These are phyloP conservation scores for Aspergillus eucalypticola DNA, from an alignment of 2,329 filamentous ascomycete species.

Conservation along the genomic window DNA sequence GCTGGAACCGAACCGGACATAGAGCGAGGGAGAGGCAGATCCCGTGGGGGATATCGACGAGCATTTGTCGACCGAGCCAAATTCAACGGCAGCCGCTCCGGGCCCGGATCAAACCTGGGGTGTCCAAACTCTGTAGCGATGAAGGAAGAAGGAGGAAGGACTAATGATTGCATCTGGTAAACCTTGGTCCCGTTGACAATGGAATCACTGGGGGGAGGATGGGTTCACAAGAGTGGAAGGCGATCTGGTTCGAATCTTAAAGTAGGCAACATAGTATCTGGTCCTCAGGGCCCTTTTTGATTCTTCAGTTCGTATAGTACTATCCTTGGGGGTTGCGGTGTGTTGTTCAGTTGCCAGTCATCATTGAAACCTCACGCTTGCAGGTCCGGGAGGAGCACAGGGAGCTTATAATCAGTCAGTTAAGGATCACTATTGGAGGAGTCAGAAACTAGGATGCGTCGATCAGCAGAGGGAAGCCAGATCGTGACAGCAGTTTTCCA, in stretches of 20 bases:
- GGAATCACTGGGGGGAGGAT: constrained; percentile 1
- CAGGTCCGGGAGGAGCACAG: constrained; percentile 24
- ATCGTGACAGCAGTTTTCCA: constrained; percentile 41
- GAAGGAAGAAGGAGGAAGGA: constrained; percentile 42
- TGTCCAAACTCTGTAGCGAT: constrained; percentile 39
- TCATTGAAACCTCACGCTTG: constrained; percentile 23
- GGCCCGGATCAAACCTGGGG: constrained; percentile 34
- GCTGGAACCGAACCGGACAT: constrained; percentile 46
- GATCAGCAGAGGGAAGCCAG: constrained; percentile 37
- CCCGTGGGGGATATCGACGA: constrained; percentile 42
- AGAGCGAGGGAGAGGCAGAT: constrained; percentile 42
- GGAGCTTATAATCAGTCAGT: constrained; percentile 38
- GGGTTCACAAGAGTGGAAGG: constrained; percentile 29
- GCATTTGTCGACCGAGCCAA: constrained; percentile 39
- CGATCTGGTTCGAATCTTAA: constrained; percentile 20
- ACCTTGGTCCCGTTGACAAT: constrained; percentile 12
- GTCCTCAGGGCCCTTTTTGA: constrained; percentile 15
- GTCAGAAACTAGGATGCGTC: constrained; percentile 40
- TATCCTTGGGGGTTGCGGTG: constrained; percentile 15
- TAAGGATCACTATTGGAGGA: constrained; percentile 37
- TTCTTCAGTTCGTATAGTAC: constrained; percentile 1
- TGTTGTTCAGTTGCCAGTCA: constrained; percentile 28
- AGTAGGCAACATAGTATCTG: constrained; percentile 32
- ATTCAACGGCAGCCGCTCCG: constrained; percentile 38
- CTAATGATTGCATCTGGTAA: constrained; percentile 45